Evolutionary conservation across 768 basidiomycete species (phyloP), one percentile per base, ranked within the genome.

Genomic region (Guyanaporus albipodus): DNA sequence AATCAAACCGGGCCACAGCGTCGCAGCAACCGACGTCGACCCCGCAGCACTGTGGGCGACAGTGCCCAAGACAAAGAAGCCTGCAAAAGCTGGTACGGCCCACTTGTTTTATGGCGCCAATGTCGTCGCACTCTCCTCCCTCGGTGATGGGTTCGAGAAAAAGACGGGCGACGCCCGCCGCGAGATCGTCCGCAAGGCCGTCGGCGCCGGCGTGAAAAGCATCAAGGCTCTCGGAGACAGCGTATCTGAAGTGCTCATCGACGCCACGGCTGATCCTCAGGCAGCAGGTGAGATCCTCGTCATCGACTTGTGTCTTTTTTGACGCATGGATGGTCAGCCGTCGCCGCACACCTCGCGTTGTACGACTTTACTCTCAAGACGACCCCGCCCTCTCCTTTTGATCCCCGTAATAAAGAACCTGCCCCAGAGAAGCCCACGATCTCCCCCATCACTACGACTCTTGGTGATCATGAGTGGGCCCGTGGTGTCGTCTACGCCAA

Each of bases 301-400:
- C n/a, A 26, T 44, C 0, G 3, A 14, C 15, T 5, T 31, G 4
- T 14, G 6, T 19, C 3, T 0, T 7, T 28, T 2, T 31, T 9
- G 2, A 15, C 50, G 49, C 38, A 59, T 11, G 8, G 1, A 3
- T 18, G 48, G 49, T 38, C 52, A 85, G 89, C 90, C 35, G 87
- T 90, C 39, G 88, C 83, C 5, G 80, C 91, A 2, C 75, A 88
- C 55, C 72, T 93, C 52, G 85, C 86, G 6, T 58, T 77, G 35
- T 89, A 85, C 67, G 79, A 81, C 53, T 91, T 92, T 60, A 78
- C 83, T 1, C 70, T 93, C 55, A 89, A 91, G 66, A 92, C 89
- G 0, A 72, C 73, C 2, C 80, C 82, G 5, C 77, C 79, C 4
- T 86, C 84, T 11, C 63, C 65, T 1, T 86, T 83, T 67, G 77